Base-by-base conservation (phyloP, 768 basidiomycete genomes). In the Boletellus sp. region DNA sequence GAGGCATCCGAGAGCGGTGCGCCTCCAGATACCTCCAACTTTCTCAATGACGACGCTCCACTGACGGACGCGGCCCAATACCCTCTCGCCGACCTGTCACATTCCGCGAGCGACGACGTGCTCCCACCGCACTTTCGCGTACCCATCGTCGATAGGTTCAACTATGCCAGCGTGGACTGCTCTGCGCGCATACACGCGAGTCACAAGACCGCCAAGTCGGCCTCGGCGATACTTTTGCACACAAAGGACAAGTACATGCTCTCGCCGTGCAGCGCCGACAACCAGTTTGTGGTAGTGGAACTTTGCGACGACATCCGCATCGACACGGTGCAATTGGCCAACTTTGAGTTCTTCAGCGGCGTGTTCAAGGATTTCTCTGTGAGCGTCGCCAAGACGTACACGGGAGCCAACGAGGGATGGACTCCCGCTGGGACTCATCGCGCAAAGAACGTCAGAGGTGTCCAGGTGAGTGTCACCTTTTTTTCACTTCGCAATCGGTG, bases 231-330 rank as follows among this genome's bases (percentile, higher is more conserved):
- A 47, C 78, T 99, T 9, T 87, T 89, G 24, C 85, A 83, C 28
- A 94, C 93, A 70, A 87, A 86, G 64, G 95, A 98, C 68, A 74
- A 84, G 56, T 98, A 98, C 75, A 95, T 98, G 96, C 85, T 97
- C 58, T 91, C 87, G 47, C 95, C 94, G 0, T 99, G 96, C 62
- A 73, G 74, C 15, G 71, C 74, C 11, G 44, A 65, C 53, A 65
- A 71, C 6, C 84, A 89, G 57, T 97, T 85, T 69, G 87, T 98
- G 31, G 84, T 96, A 31, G 86, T 98, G 39, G 96, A 99, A 68
- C 81, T 98, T 15, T 99, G 96, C 72, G 95, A 98, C 56, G 96
- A 98, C 66, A 93, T 99, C 54, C 75, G 91, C 39, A 94, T 98
- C 60, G 95, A 98, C 65, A 95, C 93, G 0, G 85, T 98, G 39